Evolutionary conservation across 306 rosid species (phyloP).

Genomic region (Trifolium fragiferum): DNA sequence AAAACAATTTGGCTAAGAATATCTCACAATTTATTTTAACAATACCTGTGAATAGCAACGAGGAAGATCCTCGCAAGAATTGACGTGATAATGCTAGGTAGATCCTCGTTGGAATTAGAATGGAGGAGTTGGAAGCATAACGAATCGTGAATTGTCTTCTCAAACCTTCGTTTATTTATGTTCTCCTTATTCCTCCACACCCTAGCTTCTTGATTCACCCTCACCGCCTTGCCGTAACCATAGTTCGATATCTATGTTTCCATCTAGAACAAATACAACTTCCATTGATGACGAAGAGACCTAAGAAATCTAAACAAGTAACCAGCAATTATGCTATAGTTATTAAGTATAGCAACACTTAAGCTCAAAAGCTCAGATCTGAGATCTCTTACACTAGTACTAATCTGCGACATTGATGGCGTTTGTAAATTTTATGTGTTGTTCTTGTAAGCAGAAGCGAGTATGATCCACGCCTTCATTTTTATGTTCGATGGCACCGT

Average conservation of each 20-base stretch:
- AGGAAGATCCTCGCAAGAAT: no score
- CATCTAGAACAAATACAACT: slow-evolving; percentile 83
- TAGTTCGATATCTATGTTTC: slow-evolving; percentile 58
- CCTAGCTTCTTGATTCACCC: slow-evolving; percentile 79
- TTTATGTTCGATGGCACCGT: slow-evolving; percentile 54
- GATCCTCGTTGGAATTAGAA: no score
- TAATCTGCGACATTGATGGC: no score
- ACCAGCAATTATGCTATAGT: neutral
- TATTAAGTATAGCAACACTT: neutral
- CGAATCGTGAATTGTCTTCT: slow-evolving; percentile 76
- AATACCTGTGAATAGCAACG: no score
- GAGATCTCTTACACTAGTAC: slow-evolving; percentile 49
- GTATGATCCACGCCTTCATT: slow-evolving; percentile 84
- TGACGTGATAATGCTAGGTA: no score
- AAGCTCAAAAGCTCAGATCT: neutral
- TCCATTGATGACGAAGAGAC: slow-evolving; percentile 76
- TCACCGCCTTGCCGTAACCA: slow-evolving; percentile 48
- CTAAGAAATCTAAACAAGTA: slow-evolving; percentile 41
- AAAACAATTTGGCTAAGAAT: no score
- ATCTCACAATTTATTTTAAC: no score
- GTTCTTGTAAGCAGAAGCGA: slow-evolving; percentile 51
- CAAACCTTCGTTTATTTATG: slow-evolving; percentile 92
- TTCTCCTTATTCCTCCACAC: slow-evolving; percentile 95
- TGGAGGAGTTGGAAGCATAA: slow-evolving; percentile 57
- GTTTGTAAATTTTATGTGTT: no score